phyloP scores from a whole-genome alignment of 257 asterid genomes.

The Forsythia viridissima region DNA sequence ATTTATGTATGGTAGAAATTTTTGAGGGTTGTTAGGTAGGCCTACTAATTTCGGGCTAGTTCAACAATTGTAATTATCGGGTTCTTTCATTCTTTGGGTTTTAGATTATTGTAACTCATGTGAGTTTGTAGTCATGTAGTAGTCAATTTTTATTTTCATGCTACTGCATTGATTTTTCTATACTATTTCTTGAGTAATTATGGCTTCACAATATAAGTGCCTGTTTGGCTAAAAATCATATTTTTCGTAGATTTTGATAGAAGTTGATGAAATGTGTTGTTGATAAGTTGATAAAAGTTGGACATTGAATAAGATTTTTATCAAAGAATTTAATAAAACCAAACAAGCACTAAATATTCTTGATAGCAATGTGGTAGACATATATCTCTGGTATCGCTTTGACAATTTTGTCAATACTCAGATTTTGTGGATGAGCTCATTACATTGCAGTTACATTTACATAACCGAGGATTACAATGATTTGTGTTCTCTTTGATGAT shows the following conservation, averaged over 20 bases:
- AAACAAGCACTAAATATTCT: background rate
- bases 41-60: background rate
- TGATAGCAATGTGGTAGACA: background rate
- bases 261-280: too few relatives aligned
- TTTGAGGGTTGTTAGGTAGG: background rate
- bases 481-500: slow-evolving; percentile 5
- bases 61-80: background rate
- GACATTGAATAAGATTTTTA: too few relatives aligned
- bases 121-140: background rate
- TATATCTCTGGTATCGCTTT: background rate
- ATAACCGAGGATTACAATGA: slow-evolving; percentile 3
- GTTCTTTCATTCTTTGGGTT: background rate
- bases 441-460: background rate
- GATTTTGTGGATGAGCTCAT: background rate
- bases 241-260: too few relatives aligned
- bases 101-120: background rate
- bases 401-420: background rate
- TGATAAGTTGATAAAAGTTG: too few relatives aligned
- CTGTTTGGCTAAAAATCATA: too few relatives aligned
- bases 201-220: background rate
- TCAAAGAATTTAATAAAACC: too few relatives aligned
- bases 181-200: background rate
- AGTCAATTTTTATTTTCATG: background rate
- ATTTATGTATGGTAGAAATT: background rate
- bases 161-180: background rate